phyloP scores from a whole-genome alignment of 2,329 filamentous ascomycete genomes.

The Helminthosporium solani region DNA sequence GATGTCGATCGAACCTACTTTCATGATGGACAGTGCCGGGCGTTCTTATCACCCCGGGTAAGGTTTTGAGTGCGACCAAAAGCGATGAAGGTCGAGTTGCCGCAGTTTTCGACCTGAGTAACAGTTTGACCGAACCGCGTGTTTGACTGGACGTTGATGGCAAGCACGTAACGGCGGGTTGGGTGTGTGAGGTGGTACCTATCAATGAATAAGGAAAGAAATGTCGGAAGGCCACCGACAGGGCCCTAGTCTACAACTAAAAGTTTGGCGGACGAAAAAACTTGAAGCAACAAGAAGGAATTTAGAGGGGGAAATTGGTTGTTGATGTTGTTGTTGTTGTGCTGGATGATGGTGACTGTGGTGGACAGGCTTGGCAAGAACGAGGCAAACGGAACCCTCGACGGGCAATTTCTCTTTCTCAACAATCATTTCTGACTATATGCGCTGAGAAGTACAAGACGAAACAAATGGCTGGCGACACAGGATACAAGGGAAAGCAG shows the following conservation, averaged over 20 bases:
- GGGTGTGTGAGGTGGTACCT: background rate
- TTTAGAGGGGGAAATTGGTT: background rate
- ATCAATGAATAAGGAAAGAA: constrained; percentile 8
- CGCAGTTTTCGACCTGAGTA: background rate
- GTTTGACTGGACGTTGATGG: too few relatives aligned
- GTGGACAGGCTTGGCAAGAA: constrained; percentile 2
- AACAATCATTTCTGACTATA: background rate
- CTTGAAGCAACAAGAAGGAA: background rate
- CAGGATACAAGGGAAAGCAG: too few relatives aligned
- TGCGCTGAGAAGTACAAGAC: background rate
- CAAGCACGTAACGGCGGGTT: background rate
- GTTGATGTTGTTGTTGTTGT: background rate
- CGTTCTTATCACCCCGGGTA: background rate
- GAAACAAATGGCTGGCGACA: too few relatives aligned
- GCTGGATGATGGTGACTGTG: background rate
- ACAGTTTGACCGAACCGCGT: too few relatives aligned
- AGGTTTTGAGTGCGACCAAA: constrained; percentile 4
- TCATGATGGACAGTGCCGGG: constrained; percentile 12
- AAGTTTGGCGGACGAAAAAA: background rate
- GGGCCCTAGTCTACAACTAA: background rate
- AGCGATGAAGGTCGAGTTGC: background rate
- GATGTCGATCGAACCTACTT: constrained; percentile 14
- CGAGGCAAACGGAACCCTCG: constrained; percentile 6
- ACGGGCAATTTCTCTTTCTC: background rate
- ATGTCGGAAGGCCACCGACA: background rate